These are phyloP conservation scores for Suhomyces wounanorum DNA, from an alignment of 1,139 yeast genomes.

Conservation along the genomic window DNA sequence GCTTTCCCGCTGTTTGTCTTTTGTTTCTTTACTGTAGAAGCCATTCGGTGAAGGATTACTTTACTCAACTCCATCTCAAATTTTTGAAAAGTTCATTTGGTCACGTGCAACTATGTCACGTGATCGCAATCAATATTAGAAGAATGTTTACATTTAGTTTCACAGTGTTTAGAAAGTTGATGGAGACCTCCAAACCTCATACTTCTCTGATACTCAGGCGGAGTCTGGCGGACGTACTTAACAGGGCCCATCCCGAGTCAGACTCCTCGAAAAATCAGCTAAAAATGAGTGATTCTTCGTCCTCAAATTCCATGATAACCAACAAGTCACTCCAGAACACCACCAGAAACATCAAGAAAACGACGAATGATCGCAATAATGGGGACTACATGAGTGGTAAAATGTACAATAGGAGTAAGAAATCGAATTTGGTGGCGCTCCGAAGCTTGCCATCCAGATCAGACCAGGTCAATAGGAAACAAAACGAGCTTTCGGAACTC, in stretches of 20 bases:
- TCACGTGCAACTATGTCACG: background rate
- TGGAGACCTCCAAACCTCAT: constrained; percentile 5
- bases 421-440: background rate
- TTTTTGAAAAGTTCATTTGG: constrained; percentile 2
- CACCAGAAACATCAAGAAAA: background rate
- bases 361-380: background rate
- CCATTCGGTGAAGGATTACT: constrained; percentile 13
- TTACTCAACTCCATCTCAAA: constrained; percentile 1
- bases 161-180: background rate
- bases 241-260: background rate
- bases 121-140: background rate
- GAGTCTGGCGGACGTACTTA: background rate
- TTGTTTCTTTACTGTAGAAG: constrained; percentile 23
- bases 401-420: background rate
- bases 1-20: constrained; percentile 17
- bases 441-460: background rate
- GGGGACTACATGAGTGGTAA: background rate
- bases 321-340: background rate
- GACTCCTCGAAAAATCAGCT: background rate
- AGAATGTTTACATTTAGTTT: constrained; percentile 7
- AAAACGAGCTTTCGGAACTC: constrained; percentile 13
- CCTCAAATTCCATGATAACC: background rate
- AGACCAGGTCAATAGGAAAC: constrained; percentile 3
- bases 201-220: background rate
- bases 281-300: background rate